Evolutionary conservation across 139 green algal genomes (phyloP).

Genomic region (Auxenochlorella pyrenoidosa): DNA sequence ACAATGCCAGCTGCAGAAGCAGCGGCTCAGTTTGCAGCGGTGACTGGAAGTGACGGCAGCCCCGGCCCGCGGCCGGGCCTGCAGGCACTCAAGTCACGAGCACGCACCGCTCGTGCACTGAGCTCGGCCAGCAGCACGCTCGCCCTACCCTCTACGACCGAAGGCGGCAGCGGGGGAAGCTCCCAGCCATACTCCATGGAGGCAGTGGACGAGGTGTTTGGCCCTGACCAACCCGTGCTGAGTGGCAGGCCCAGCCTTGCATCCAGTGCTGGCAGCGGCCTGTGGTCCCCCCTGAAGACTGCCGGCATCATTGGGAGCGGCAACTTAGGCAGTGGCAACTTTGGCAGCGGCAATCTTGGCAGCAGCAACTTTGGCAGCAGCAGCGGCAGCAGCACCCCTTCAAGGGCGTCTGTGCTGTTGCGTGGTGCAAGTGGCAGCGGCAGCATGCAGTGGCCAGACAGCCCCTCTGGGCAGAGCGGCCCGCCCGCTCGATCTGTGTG

Average conservation of each 20-base stretch:
- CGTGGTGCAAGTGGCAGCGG: not conserved
- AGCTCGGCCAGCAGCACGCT: not conserved
- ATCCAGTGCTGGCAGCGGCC: not conserved
- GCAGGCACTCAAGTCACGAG: slow-evolving; percentile 23
- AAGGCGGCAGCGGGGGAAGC: not conserved
- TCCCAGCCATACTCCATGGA: slow-evolving; percentile 12
- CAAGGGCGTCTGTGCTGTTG: not conserved
- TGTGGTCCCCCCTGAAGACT: slow-evolving; percentile 3
- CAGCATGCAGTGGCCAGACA: slow-evolving; percentile 13
- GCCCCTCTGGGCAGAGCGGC: not conserved
- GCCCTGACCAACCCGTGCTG: slow-evolving; percentile 12
- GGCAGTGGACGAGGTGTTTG: slow-evolving; percentile 30
- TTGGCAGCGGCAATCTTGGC: not conserved
- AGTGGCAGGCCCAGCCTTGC: not conserved
- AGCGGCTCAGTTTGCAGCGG: too few species aligned
- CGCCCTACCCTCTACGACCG: not conserved
- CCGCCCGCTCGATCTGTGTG: not conserved
- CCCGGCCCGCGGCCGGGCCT: not conserved
- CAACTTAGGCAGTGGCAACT: not conserved
- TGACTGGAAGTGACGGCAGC: not conserved
- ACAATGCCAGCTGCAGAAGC: too few species aligned
- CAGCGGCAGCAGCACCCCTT: not conserved
- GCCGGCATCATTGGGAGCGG: not conserved
- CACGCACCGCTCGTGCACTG: not conserved
- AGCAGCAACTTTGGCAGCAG: not conserved